Conservation (phyloP, 2,329 filamentous ascomycete genomes). For the Aureobasidium sp. region DNA sequence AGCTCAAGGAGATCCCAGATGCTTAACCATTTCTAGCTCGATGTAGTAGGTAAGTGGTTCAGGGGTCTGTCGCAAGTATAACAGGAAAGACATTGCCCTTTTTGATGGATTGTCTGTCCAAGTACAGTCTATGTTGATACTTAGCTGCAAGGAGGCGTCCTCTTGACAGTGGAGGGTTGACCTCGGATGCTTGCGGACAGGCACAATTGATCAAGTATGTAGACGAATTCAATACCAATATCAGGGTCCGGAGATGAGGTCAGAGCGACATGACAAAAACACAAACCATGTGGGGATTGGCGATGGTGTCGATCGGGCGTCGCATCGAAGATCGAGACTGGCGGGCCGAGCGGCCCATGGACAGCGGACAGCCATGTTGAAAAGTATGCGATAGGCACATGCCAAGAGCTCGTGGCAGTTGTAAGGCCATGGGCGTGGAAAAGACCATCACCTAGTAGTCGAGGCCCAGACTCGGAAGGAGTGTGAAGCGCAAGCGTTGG, state of each 20-base stretch:
- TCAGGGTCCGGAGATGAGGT: neutral
- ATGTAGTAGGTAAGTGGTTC: neutral
- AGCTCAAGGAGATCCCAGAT: neutral
- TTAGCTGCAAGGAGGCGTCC: neutral
- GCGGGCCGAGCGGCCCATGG: neutral
- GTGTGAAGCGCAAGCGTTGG: neutral
- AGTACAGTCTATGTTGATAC: neutral
- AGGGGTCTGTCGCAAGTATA: neutral
- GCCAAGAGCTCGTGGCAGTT: neutral
- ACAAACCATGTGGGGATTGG: neutral
- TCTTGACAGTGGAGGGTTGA: neutral
- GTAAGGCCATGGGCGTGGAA: neutral
- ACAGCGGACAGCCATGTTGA: neutral
- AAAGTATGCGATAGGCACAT: neutral
- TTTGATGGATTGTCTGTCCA: neutral
- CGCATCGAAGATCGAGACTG: constrained; percentile 5
- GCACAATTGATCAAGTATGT: neutral
- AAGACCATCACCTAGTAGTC: neutral
- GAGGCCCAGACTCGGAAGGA: neutral
- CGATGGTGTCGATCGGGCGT: neutral
- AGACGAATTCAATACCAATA: neutral
- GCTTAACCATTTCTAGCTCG: neutral
- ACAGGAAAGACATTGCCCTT: neutral
- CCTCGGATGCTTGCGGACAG: neutral
- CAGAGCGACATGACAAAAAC: neutral